Evolutionary conservation across 805 yeast species (phyloP), one percentile per base, ranked within the genome.

Genomic region (Schwanniomyces vanrijiae): DNA sequence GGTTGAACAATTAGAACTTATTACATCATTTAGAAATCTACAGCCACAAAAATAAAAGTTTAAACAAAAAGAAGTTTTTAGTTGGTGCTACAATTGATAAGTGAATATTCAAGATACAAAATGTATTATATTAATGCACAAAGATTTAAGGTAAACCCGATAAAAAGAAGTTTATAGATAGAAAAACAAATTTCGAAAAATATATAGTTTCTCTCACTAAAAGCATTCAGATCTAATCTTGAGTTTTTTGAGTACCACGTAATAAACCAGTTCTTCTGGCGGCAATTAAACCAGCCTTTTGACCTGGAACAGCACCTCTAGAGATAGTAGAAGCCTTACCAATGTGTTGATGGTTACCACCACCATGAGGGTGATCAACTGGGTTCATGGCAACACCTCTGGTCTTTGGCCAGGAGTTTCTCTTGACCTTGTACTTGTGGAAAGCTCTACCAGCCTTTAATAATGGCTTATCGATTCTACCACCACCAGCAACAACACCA

Each of bases 331-430:
- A 92, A 71, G 98, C 97, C 86, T 92, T 92, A 90, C 98, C 98
- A 82, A 91, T 92, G 80, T 92, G 98, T 84, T 92, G 98, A 81
- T 92, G 98, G 96, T 91, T 91, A 56, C 60, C 62, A 58, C 55
- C 98, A 89, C 99, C 99, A 80, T 92, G 99, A 77, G 99, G 99
- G 84, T 92, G 99, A 78, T 92, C 99, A 77, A 92, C 99, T 78
- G 98, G 98, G 83, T 92, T 92, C 99, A 94, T 92, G 77, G 99
- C 99, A 75, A 92, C 98, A 92, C 98, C 99, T 84, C 98, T 90
- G 73, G 98, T 94, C 88, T 90, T 91, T 81, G 99, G 99, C 98
- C 98, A 94, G 62, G 96, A 90, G 96, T 94, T 90, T 83, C 98
- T 86, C 95, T 94, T 94, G 70, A 91, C 96, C 81, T 80, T 91